These are phyloP conservation scores for Dryas integrifolia DNA, from an alignment of 331 rosid species.

Conservation along the genomic window DNA sequence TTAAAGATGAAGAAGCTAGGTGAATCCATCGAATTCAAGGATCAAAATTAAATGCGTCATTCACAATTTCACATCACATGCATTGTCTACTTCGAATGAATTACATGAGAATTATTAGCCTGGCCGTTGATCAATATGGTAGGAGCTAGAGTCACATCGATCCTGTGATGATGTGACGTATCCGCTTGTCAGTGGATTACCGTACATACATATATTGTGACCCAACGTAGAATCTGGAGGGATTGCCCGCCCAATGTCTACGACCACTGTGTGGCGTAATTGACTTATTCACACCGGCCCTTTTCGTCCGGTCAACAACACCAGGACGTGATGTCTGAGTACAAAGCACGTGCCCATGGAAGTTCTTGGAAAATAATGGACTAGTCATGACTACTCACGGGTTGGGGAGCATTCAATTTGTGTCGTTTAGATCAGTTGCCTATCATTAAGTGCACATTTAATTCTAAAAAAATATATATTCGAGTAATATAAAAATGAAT, in stretches of 20 bases:
- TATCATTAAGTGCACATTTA: too few relatives aligned
- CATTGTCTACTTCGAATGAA: too few relatives aligned
- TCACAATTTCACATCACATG: too few relatives aligned
- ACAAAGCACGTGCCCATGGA: background rate
- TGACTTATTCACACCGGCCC: background rate
- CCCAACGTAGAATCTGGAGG: background rate
- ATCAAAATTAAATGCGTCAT: too few relatives aligned
- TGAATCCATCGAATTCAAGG: too few relatives aligned
- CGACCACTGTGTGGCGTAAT: background rate
- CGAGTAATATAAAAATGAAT: too few relatives aligned
- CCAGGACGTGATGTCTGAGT: background rate
- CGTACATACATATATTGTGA: background rate
- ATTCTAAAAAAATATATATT: too few relatives aligned
- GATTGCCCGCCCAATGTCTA: too few relatives aligned
- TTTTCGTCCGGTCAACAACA: conserved; percentile 21
- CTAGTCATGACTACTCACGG: background rate
- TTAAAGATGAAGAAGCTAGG: too few relatives aligned
- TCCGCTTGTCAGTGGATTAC: background rate
- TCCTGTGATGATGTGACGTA: conserved; percentile 8
- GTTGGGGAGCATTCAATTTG: background rate
- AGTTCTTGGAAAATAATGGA: background rate
- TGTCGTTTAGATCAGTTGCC: too few relatives aligned
- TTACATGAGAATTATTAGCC: background rate
- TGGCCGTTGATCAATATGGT: conserved; percentile 7
- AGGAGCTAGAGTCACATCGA: background rate